phyloP scores from a whole-genome alignment of 805 yeast species.

The Myxozyma melibiosi region DNA sequence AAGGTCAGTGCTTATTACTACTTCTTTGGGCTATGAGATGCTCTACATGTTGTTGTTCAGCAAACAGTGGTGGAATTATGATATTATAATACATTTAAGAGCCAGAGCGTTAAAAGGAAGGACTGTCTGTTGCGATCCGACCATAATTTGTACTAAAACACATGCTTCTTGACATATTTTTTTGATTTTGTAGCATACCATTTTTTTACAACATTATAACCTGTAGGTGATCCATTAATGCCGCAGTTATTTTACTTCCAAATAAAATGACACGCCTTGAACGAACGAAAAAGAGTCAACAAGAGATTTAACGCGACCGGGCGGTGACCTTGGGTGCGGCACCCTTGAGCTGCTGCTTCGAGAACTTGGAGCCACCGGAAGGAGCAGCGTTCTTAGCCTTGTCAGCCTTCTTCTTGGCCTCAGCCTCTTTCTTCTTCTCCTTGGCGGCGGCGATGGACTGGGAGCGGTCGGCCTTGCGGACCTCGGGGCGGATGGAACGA shows the following conservation, averaged over 20 bases:
- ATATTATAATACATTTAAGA: no score
- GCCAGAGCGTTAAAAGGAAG: no score
- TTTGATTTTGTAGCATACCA: slow-evolving; percentile 2
- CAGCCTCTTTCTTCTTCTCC: slow-evolving; percentile 72
- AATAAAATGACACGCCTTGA: neutral
- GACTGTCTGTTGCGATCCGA: neutral
- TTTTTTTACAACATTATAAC: slow-evolving; percentile 2
- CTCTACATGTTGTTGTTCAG: no score
- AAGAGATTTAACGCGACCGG: slow-evolving; percentile 82
- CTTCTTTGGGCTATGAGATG: no score
- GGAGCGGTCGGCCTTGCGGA: slow-evolving; percentile 96
- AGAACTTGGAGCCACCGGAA: slow-evolving; percentile 67
- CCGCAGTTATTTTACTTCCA: slow-evolving; percentile 1
- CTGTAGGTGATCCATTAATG: neutral
- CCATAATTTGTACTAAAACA: neutral
- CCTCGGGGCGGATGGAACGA: slow-evolving; percentile 94
- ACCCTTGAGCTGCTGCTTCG: slow-evolving; percentile 98
- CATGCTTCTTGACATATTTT: neutral
- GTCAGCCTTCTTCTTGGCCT: slow-evolving; percentile 93
- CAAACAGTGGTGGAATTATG: no score
- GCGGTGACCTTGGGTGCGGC: slow-evolving; percentile 96
- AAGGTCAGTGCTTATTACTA: no score
- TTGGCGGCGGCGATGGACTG: slow-evolving; percentile 65
- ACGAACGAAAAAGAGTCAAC: neutral
- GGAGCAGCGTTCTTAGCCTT: slow-evolving; percentile 67